Percentiles rank a stretch among this genome's conserved stretches.
phyloP scores from a whole-genome alignment of 139 green algal genomes.

The Chlorella sp. region DNA sequence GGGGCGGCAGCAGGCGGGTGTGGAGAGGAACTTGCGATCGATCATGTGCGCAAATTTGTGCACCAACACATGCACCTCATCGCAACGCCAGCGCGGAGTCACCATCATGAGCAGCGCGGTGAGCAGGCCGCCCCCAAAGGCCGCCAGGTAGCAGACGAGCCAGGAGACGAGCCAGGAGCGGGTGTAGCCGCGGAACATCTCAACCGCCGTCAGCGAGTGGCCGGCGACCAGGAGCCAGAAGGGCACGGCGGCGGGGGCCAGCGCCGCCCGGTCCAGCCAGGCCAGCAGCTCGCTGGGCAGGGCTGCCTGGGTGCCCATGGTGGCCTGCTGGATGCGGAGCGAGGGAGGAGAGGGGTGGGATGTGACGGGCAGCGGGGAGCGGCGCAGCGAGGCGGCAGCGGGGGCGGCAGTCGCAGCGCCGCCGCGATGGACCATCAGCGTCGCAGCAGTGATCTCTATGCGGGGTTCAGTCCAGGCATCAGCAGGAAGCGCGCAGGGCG shows the following conservation, averaged over 20 bases:
- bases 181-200: not conserved
- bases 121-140: slow-evolving; percentile 55
- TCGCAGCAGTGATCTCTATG: no score
- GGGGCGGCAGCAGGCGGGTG: not conserved
- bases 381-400: no score
- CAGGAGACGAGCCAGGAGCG: slow-evolving; percentile 14
- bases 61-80: not conserved
- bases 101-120: slow-evolving; percentile 53
- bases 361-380: no score
- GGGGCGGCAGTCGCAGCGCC: no score
- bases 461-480: no score
- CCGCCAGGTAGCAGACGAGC: slow-evolving; percentile 41
- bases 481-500: no score
- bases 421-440: no score
- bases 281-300: not conserved
- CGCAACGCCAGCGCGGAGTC: not conserved
- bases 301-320: no score
- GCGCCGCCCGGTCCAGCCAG: not conserved
- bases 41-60: not conserved
- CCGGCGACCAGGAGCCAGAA: not conserved
- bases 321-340: no score
- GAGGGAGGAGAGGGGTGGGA: no score
- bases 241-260: not conserved
- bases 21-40: not conserved
- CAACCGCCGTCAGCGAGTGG: not conserved